Conservation (phyloP, 2,329 filamentous ascomycete species). For the Fusarium neocosmosporiellum region DNA sequence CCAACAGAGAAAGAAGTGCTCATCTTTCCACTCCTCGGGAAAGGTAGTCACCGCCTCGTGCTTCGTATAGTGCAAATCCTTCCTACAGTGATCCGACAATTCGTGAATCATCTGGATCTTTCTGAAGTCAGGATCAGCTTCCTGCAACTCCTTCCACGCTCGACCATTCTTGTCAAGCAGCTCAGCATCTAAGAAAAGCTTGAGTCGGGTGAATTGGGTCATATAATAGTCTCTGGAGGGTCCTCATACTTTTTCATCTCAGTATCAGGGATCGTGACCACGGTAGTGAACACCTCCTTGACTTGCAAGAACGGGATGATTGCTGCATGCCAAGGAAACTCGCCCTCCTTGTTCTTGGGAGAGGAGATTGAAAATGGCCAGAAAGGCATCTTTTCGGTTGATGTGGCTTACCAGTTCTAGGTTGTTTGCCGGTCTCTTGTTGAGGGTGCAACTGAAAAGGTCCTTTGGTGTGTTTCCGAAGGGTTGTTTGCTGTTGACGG, state of each 20-base stretch:
- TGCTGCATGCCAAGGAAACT: not conserved
- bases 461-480: not conserved
- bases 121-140: not conserved
- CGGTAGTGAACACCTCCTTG: not conserved
- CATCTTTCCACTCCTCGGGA: not conserved
- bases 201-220: not conserved
- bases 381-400: not conserved
- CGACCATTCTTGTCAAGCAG: too few species aligned
- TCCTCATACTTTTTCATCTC: not conserved
- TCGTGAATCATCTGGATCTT: not conserved
- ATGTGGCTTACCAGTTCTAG: not conserved
- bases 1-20: not conserved
- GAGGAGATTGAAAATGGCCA: not conserved
- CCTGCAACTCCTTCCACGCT: not conserved
- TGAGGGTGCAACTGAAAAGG: not conserved
- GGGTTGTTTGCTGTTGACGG: not conserved
- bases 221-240: not conserved
- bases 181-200: not conserved
- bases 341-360: not conserved
- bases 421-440: not conserved
- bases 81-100: not conserved
- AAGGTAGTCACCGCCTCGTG: too few species aligned
- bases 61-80: too few species aligned
- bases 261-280: not conserved
- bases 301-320: not conserved